Base-by-base conservation (phyloP, 75 land plant genomes). In the Chamaecyparis obtusa region DNA sequence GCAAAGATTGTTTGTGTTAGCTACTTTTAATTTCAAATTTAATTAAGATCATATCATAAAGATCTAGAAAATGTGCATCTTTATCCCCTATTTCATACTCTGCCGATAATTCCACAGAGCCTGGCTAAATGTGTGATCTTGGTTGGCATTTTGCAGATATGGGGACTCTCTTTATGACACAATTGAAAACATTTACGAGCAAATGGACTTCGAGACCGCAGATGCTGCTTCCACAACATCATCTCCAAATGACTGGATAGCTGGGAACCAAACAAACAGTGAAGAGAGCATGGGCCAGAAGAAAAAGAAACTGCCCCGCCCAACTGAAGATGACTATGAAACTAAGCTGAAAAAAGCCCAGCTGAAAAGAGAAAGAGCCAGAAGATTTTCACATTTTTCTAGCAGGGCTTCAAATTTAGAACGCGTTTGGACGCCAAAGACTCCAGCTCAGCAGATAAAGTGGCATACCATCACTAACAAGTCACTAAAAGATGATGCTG, bases 351-450 rank as follows among this genome's bases (percentile, higher is more conserved):
- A 75, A 54, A 87, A 90, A 88, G 96, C 95, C 35, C 88, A 87
- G 32, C 89, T 87, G 37, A 94, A 89, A 88, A 91, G 96, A 91
- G 91, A 95, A 17, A 89, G 90, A 72, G 90, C 93, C 13, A 75
- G 93, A 24, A 90, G 93, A 86, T 91, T 93, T 83, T 83, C 89
- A 57, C 89, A 89, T 75, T 94, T 94, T 87, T 92, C 93, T n/a
- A 95, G 91, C 83, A 88, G 89, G 89, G 46, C 76, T 74, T 91
- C 90, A 51, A 91, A 94, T 85, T 88, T 95, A 87, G 90, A 91
- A 76, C 88, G 92, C 80, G 92, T 95, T 13, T 94, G 95, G 95
- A 94, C 94, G 11, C 93, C 92, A 78, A 94, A 90, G 84, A 21
- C 69, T 27, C n/a, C 94, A 91, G 51, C 77, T 83, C 8, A 89